phyloP scores from a whole-genome alignment of 164 flowering plant genomes.

The Houttuynia cordata region DNA sequence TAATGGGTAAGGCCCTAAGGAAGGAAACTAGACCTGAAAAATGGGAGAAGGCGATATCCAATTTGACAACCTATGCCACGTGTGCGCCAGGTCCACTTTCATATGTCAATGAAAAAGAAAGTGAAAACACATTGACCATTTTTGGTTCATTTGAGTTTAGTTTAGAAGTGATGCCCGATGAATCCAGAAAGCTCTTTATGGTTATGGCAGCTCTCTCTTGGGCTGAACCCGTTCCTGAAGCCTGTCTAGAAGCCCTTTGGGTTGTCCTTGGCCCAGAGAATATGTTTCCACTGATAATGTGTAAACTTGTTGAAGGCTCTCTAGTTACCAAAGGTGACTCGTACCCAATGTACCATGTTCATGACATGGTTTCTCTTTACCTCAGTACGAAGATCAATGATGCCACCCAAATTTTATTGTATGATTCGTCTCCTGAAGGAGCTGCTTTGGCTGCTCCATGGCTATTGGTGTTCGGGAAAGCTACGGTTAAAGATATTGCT shows the following conservation, averaged over 20 bases:
- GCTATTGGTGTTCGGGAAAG: slow-evolving; percentile 36
- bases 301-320: slow-evolving; percentile 45
- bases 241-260: slow-evolving; percentile 40
- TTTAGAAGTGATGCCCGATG: slow-evolving; percentile 38
- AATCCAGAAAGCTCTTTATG: slow-evolving; percentile 26
- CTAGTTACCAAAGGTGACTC: slow-evolving; percentile 29
- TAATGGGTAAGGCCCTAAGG: slow-evolving; percentile 45
- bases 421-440: slow-evolving; percentile 14
- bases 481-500: slow-evolving; percentile 14
- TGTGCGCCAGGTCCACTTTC: slow-evolving; percentile 46
- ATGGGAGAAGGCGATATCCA: slow-evolving; percentile 36
- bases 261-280: slow-evolving; percentile 23
- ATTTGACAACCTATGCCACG: slow-evolving; percentile 35
- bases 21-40: slow-evolving; percentile 35
- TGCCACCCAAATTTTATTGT: slow-evolving; percentile 19
- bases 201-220: slow-evolving; percentile 33
- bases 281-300: slow-evolving; percentile 29
- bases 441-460: slow-evolving; percentile 29
- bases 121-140: slow-evolving; percentile 32
- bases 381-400: slow-evolving; percentile 26
- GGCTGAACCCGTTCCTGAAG: slow-evolving; percentile 42
- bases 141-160: slow-evolving; percentile 47
- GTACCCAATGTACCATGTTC: slow-evolving; percentile 26
- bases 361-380: slow-evolving; percentile 39
- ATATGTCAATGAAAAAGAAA: slow-evolving; percentile 38